Evolutionary conservation across 768 basidiomycete species (phyloP).

Genomic region (Macrolepiota fuliginosa): DNA sequence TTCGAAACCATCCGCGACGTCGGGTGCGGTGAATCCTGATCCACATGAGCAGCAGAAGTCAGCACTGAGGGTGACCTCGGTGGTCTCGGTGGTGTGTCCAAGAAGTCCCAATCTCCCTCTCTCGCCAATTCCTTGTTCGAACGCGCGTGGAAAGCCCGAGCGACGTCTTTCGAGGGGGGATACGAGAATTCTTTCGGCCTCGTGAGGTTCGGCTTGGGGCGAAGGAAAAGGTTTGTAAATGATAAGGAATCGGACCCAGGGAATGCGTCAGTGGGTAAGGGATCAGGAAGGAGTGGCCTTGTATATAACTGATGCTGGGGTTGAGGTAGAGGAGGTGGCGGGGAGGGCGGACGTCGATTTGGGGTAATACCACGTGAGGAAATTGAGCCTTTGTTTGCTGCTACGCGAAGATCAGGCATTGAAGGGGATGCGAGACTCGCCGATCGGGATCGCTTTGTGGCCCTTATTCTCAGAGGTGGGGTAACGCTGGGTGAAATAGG

Average conservation of each 20-base stretch:
- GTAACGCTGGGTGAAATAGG: background rate
- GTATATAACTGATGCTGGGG: background rate
- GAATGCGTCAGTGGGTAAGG: background rate
- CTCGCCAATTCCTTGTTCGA: slow-evolving; percentile 5
- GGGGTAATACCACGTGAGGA: background rate
- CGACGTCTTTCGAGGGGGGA: background rate
- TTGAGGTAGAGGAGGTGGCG: background rate
- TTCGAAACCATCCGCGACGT: background rate
- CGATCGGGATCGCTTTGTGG: background rate
- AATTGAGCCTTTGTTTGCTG: too few species aligned
- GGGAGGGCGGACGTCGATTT: background rate
- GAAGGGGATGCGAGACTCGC: slow-evolving; percentile 1
- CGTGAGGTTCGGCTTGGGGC: slow-evolving; percentile 1
- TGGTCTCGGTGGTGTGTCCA: slow-evolving; percentile 3
- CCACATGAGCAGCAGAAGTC: background rate
- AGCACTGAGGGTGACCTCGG: background rate
- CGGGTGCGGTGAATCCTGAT: background rate
- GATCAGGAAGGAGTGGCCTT: background rate
- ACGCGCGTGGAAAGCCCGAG: background rate
- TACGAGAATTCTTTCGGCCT: slow-evolving; percentile 3
- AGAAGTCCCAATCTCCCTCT: slow-evolving; percentile 4
- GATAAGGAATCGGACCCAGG: background rate
- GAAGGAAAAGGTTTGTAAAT: background rate
- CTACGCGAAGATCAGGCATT: slow-evolving; percentile 6
- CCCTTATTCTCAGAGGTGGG: background rate